Base-by-base conservation (phyloP, 2,329 filamentous ascomycete genomes). In the Penicillium sp. region DNA sequence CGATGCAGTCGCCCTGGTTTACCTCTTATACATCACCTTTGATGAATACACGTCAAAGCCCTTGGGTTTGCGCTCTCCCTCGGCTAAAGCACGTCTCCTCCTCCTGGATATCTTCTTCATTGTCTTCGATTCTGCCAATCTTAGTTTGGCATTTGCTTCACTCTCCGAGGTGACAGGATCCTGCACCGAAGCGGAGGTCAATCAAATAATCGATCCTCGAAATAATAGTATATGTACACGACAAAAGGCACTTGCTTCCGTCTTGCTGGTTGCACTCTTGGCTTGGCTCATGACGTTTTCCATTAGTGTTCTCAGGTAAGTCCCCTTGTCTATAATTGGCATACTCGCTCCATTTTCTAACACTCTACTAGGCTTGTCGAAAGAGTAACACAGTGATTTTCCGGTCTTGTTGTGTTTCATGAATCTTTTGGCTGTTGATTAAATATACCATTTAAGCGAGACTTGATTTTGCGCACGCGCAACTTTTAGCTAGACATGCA, bases 11-110 rank as follows among this genome's bases (percentile, higher is more conserved):
- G 93, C 94, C 3, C 83, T 97, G 58, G 86, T 93, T 3, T 99
- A 97, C 76, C 89, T 96, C 55, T 79, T 90, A 49, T 97, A 96
- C 77, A 94, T 97, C 78, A 96, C 93, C 25, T 96, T 88, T 78
- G 94, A 99, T 71, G 94, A 99, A 77, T 97, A 97, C 77, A 94
- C 91, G 6, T 91, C 91, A 31, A 96, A 96, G 72, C 94, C 96
- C 23, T 81, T 99, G 21, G 94, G 94, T 1, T 79, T 99, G 59
- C 89, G 96, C 43, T 88, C 87, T 7, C 87, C 91, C 10, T 87
- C 87, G 56, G 89, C 91, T 49, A 99, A 99, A 74, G 89, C 96
- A 63, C 86, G 90, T 15, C 85, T 99, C 49, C 90, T 97, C 59
- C 85, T 99, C 54, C 84, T 96, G 57, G 94, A 99, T 75, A 82